Base-by-base conservation (phyloP, 2,329 filamentous ascomycete species). In the Aspergillus hortae region DNA sequence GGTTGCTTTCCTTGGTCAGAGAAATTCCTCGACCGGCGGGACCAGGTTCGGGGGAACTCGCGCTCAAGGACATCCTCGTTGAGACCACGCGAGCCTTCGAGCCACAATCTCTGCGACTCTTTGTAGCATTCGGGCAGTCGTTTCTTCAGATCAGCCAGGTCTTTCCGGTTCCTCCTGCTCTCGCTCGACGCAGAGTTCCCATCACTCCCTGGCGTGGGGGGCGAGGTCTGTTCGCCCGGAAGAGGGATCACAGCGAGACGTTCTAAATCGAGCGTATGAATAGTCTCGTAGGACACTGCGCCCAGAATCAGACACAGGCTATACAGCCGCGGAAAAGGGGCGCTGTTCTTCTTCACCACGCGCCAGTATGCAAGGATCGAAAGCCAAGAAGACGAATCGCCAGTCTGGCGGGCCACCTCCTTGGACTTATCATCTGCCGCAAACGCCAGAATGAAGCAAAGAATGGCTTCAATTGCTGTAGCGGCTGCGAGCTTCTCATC, bases 361-460 rank as follows among this genome's bases (percentile, higher is more conserved):
- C 70, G 67, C 71, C 76, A 76, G 49, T 79, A 77, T 17, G 71
- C 67, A 14, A 79, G 62, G 21, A 78, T 75, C 19, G 72, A 74
- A 23, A 72, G 65, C 79, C 79, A 81, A 35, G 65, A 68, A 2
- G 68, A 64, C 11, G 70, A 72, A 46, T 73, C 69, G 11, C 66
- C 71, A 27, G 67, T 51, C 61, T 71, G 69, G 17, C 73, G 69
- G 23, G 59, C 61, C 25, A 70, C 48, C 2, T 61, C 58, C 54
- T 73, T 74, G 23, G 60, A 66, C 46, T 72, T 68, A 43, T 76
- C 71, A 44, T 75, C 71, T 14, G 70, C 69, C 42, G 72, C 68
- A 53, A 76, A 76, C 10, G 75, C 74, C 30, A 79, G 66, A 48
- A 77, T 74, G 55, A 77, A 79, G 53, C 73, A 75, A 38, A 78